Evolutionary conservation across 2,329 filamentous ascomycete genomes (phyloP).

Genomic region (Talaromyces islandicus): DNA sequence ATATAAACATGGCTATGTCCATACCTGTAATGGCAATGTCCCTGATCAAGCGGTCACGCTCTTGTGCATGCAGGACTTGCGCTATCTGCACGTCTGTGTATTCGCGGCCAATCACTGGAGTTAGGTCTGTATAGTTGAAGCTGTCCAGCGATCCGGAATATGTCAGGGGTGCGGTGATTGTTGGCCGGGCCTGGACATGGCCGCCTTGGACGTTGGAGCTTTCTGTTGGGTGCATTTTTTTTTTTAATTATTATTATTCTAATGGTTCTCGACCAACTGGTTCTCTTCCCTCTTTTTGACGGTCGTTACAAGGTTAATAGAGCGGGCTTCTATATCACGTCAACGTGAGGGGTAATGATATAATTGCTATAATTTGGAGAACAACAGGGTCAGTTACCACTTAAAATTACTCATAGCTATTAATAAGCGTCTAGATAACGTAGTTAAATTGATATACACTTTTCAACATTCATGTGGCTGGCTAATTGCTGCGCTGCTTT

Average conservation of each 20-base stretch:
- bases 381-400: too few species aligned
- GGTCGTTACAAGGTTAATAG: neutral
- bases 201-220: constrained; percentile 18
- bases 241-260: neutral
- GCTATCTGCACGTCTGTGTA: constrained; percentile 28
- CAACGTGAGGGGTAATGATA: too few species aligned
- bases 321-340: neutral
- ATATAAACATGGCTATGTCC: neutral
- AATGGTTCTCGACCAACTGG: neutral
- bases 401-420: too few species aligned
- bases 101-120: constrained; percentile 33
- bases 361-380: too few species aligned
- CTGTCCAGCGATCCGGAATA: constrained; percentile 38
- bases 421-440: too few species aligned
- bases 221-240: constrained; percentile 9
- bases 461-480: too few species aligned
- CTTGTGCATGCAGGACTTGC: constrained; percentile 53
- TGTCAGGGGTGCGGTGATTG: constrained; percentile 27
- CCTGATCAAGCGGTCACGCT: constrained; percentile 57
- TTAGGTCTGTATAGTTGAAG: constrained; percentile 15
- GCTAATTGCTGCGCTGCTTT: too few species aligned
- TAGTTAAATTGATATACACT: too few species aligned
- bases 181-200: constrained; percentile 17
- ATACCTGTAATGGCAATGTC: constrained; percentile 61
- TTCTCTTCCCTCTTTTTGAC: neutral